Evolutionary conservation across 768 basidiomycete genomes (phyloP), one percentile per base, ranked within the genome.

Genomic region (Collybia sordida): DNA sequence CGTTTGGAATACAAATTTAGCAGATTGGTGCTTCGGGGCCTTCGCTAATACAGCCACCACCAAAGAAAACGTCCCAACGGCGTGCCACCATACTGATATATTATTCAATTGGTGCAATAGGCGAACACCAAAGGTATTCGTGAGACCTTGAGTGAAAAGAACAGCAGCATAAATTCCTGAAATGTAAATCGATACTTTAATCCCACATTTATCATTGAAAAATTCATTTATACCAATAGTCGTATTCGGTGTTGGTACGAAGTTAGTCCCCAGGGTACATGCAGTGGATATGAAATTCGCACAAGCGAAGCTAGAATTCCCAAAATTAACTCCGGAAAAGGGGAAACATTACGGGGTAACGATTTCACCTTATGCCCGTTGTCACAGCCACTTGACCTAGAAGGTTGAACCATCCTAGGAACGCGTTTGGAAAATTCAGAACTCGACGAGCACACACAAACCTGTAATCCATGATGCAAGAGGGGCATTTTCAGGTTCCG

Each of bases 301-400:
- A 54, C 81, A 83, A 2, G 74, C 85, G 54, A 81, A 87, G 52
- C 85, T 85, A 25, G 25, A 4, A 37, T 45, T n/a, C 19, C n/a
- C 24, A 31, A 23, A 22, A 11, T 37, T 14, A 52, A 6, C 5
- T 3, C 9, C 31, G 11, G 31, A 31, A 3, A 11, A 11, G 14
- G 14, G 11, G 9, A 27, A 4, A 27, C 9, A 27, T 27, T 9
- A 35, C 6, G 21, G 18, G 14, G 18, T 18, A 18, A 14, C 6
- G 18, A 23, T 34, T 6, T 17, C 42, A 83, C 78, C 78, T 80
- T 59, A 88, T 88, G 3, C 86, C 86, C 2, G 86, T 86, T 0
- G 87, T 89, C 6, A 90, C 82, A 3, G 88, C 87, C 0, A 88
- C 87, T 65, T 89, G 88, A 0, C 86, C 86, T 9, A 88, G 70